A percentile compares a stretch with the other conserved stretches of the same genome.
These are phyloP conservation scores for Globisporangium cederbergense DNA, from an alignment of 352 stramenopile genomes.

Conservation along the genomic window DNA sequence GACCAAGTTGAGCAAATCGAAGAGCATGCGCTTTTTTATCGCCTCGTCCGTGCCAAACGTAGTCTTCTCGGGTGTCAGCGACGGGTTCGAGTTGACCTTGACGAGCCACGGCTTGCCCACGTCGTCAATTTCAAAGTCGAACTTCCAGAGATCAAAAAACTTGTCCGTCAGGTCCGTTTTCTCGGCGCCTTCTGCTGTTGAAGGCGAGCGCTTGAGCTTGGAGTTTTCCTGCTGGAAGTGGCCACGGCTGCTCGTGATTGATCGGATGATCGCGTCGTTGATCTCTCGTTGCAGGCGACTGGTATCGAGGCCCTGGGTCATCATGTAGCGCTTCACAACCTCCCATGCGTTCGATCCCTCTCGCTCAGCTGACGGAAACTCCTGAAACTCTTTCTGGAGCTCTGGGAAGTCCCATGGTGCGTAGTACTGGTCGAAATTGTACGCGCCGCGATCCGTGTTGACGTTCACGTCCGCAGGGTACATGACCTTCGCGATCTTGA, in stretches of 20 bases:
- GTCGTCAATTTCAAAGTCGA: conserved; percentile 96
- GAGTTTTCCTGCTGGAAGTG: conserved; percentile 42
- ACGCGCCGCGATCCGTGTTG: conserved; percentile 36
- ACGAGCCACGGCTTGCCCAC: conserved; percentile 94
- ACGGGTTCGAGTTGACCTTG: conserved; percentile 74
- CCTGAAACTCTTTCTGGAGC: conserved; percentile 55
- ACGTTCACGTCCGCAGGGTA: conserved; percentile 49
- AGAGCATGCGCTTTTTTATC: conserved; percentile 60
- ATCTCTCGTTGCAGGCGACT: conserved; percentile 62
- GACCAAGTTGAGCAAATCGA: conserved; percentile 66
- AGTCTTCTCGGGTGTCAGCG: conserved; percentile 42
- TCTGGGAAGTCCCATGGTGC: conserved; percentile 71
- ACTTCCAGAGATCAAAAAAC: conserved; percentile 94
- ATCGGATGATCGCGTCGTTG: conserved; percentile 56
- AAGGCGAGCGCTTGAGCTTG: conserved; percentile 38
- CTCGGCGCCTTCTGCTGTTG: conserved; percentile 15
- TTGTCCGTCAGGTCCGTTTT: conserved; percentile 45
- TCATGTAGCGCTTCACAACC: conserved; percentile 65
- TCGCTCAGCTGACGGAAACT: conserved; percentile 49
- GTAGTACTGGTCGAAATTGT: conserved; percentile 71
- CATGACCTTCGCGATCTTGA: conserved; percentile 64
- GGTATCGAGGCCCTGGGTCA: conserved; percentile 54
- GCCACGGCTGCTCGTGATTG: conserved; percentile 53
- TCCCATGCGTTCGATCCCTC: conserved; percentile 66
- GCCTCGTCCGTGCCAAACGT: conserved; percentile 62